These are phyloP conservation scores for Rubia balearica DNA, from an alignment of 305 asterid species.

Conservation along the genomic window DNA sequence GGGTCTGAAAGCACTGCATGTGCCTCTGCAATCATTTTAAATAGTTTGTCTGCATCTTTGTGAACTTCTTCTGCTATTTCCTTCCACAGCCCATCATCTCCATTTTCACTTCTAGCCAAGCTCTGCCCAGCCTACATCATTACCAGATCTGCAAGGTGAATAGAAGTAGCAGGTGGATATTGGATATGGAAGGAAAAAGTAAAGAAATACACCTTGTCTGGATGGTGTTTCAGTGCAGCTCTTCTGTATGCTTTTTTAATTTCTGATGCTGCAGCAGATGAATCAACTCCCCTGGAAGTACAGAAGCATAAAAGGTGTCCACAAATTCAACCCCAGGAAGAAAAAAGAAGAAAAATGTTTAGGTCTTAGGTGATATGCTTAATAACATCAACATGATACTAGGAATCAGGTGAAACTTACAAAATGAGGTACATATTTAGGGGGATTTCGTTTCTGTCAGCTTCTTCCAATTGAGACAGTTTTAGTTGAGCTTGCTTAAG, in stretches of 20 bases:
- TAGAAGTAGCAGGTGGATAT: constrained; percentile 12
- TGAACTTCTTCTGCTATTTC: constrained; percentile 75
- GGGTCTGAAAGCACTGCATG: constrained; percentile 93
- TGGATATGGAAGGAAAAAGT: constrained; percentile 20
- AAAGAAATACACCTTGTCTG: constrained; percentile 70
- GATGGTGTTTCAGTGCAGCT: constrained; percentile 95
- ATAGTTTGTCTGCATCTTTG: constrained; percentile 86
- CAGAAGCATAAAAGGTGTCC: constrained; percentile 17
- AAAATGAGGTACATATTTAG: constrained; percentile 87
- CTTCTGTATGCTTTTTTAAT: constrained; percentile 86
- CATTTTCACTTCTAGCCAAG: constrained; percentile 65
- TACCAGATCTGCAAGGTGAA: constrained; percentile 14
- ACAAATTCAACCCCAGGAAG: neutral
- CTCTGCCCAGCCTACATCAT: constrained; percentile 78
- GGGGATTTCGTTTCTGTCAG: constrained; percentile 63
- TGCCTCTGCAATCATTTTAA: constrained; percentile 96
- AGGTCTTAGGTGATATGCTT: neutral
- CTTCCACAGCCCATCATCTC: constrained; percentile 76
- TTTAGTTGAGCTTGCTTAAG: constrained; percentile 63
- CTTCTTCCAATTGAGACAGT: constrained; percentile 75
- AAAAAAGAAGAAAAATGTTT: neutral
- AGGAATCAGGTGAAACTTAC: constrained; percentile 43
- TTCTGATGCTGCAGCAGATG: constrained; percentile 75
- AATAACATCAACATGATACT: neutral
- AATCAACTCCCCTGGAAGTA: constrained; percentile 80